Evolutionary conservation across 768 basidiomycete species (phyloP), one percentile per base, ranked within the genome.

Genomic region (Suillus hirtellus): DNA sequence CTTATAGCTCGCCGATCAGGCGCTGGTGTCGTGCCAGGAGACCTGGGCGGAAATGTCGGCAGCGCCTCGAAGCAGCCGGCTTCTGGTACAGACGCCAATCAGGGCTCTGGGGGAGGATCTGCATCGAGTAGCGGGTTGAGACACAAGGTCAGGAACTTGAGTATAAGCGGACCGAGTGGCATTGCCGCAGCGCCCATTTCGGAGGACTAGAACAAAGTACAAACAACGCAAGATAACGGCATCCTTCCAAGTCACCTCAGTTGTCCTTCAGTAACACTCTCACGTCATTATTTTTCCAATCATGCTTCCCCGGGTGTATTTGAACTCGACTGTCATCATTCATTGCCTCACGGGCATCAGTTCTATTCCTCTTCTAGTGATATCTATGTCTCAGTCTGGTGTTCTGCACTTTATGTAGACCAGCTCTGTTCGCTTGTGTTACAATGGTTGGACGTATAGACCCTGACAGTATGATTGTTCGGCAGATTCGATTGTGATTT

Each of bases 1-100:
- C 82, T 99, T 72, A 90, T 99, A 66, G 90, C 90, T 21, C 81
- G 92, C 60, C 80, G 93, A 66, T 80, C 80, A 9, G 86, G 80
- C 11, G 76, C 79, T 10, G 82, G 82, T 2, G 77, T 76, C 31
- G 79, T 84, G 1, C 82, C 84, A 65, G 85, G 84, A 31, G 81
- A 82, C 60, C 64, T 73, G 9, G 67, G 52, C 15, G 73, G 40
- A 78, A 77, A 68, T 17, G 60, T 59, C 35, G 76, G 47, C 52
- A 64, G 43, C 64, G 40, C 31, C 1, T 35, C 60, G 60, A 73
- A 61, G 68, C 47, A 34, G 24, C 60, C 55, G 42, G 67, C 55
- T 34, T 63, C 66, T 21, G 53, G 37, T 7, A 60, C 38, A 1
- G 71, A 72, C 24, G 58, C 63, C 40, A 71, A 69, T 63, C 70